These are phyloP conservation scores for Pythium chondricola DNA, from an alignment of 352 stramenopile genomes.

Conservation along the genomic window DNA sequence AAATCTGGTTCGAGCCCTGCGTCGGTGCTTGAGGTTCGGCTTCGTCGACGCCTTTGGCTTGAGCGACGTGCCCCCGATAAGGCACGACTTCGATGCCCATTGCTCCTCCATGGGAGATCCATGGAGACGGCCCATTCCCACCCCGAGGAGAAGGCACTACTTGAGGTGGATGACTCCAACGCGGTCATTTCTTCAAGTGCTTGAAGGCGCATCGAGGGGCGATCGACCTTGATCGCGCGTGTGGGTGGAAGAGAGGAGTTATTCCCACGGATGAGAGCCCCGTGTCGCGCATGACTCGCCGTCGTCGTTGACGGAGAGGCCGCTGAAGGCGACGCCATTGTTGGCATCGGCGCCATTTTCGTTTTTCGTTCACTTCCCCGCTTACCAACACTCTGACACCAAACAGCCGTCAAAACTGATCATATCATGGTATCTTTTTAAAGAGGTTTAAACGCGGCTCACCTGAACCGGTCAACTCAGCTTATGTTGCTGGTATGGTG, in stretches of 20 bases:
- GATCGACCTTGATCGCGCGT: slow-evolving; percentile 17
- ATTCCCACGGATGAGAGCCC: too few relatives aligned
- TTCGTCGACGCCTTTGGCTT: slow-evolving; percentile 1
- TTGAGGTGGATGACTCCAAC: too few relatives aligned
- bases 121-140: too few relatives aligned
- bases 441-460: background rate
- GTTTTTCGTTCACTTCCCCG: too few relatives aligned
- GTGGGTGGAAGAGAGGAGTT: too few relatives aligned
- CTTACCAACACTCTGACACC: too few relatives aligned
- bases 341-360: background rate
- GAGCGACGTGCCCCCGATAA: too few relatives aligned
- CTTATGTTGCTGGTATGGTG: background rate
- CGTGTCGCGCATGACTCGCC: background rate
- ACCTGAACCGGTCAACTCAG: background rate
- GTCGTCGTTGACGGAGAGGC: too few relatives aligned
- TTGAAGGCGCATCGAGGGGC: slow-evolving; percentile 7
- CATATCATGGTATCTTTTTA: background rate
- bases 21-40: slow-evolving; percentile 14
- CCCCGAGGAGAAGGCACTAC: too few relatives aligned
- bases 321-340: background rate
- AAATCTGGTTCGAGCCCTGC: slow-evolving; percentile 21
- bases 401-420: background rate
- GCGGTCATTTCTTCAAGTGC: slow-evolving; percentile 15
- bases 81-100: too few relatives aligned
- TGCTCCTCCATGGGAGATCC: background rate